A percentile compares a stretch with the other conserved stretches of the same genome.
These are phyloP conservation scores for Colletotrichum higginsianum DNA, from an alignment of 2,329 filamentous ascomycete species.

Conservation along the genomic window DNA sequence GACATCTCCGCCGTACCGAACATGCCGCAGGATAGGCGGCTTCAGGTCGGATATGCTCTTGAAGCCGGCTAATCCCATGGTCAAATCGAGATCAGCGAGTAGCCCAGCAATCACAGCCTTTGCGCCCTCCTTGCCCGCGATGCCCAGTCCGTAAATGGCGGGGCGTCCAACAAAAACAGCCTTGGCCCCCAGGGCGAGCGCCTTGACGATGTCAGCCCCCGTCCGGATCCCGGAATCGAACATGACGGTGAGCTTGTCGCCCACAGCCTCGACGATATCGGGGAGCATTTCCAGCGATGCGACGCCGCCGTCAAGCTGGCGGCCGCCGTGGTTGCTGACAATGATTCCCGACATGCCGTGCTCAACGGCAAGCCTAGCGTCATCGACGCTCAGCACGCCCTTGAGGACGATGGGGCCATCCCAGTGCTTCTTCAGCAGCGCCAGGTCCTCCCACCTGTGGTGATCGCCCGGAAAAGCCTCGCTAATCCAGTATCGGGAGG, in stretches of 20 bases:
- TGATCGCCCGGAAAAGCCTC: conserved; percentile 66
- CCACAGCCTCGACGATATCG: conserved; percentile 72
- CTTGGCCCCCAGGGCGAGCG: conserved; percentile 69
- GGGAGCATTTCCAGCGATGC: conserved; percentile 70
- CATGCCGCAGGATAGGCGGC: conserved; percentile 51
- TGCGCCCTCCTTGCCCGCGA: conserved; percentile 69
- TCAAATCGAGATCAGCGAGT: conserved; percentile 68
- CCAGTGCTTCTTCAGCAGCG: conserved; percentile 72
- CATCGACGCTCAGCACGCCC: conserved; percentile 51
- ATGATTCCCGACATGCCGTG: conserved; percentile 71
- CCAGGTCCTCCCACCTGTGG: conserved; percentile 74
- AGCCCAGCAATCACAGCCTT: conserved; percentile 65
- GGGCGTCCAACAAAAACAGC: conserved; percentile 71
- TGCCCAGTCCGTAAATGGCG: conserved; percentile 56
- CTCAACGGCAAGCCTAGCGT: conserved; percentile 62
- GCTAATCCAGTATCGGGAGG: conserved; percentile 66
- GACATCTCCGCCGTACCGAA: conserved; percentile 52
- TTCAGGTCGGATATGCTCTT: conserved; percentile 56
- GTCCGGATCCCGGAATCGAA: conserved; percentile 74
- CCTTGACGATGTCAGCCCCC: conserved; percentile 73
- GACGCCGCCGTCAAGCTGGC: conserved; percentile 62
- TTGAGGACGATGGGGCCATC: conserved; percentile 69
- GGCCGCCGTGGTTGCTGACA: conserved; percentile 73
- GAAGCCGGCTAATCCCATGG: conserved; percentile 69
- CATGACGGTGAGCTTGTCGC: conserved; percentile 71